Evolutionary conservation across 768 basidiomycete genomes (phyloP).

Genomic region (Termitomyces sp.): DNA sequence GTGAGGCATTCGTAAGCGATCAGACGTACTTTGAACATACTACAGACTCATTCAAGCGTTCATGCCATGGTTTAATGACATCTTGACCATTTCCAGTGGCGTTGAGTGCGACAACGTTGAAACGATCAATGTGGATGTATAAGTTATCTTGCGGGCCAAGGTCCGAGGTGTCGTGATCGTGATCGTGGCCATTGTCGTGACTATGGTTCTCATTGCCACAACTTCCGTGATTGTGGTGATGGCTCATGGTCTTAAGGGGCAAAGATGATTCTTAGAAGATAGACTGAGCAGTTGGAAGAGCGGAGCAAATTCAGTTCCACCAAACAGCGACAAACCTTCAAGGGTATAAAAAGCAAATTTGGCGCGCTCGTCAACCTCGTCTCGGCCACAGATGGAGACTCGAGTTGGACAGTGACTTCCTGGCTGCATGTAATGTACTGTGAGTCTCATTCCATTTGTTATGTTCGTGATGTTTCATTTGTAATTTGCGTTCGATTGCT

Average conservation of each 20-base stretch:
- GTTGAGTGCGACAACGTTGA: conserved; percentile 80
- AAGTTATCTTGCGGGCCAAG: conserved; percentile 66
- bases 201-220: conserved; percentile 54
- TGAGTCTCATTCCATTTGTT: conserved; percentile 17
- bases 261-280: not conserved
- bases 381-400: no score
- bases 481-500: conserved; percentile 91
- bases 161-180: conserved; percentile 50
- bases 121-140: conserved; percentile 68
- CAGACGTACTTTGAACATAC: conserved; percentile 33
- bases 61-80: conserved; percentile 86
- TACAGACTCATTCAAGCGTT: conserved; percentile 62
- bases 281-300: not conserved
- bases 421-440: not conserved
- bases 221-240: conserved; percentile 45
- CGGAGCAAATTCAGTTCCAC: not conserved
- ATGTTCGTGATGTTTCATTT: conserved; percentile 46
- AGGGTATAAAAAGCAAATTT: not conserved
- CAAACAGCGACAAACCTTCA: conserved; percentile 9
- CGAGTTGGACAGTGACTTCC: not conserved
- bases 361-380: not conserved
- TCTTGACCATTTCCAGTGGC: conserved; percentile 42
- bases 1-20: not conserved
- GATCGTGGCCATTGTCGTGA: conserved; percentile 51
- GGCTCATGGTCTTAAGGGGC: conserved; percentile 34